phyloP scores from a whole-genome alignment of 2,329 filamentous ascomycete genomes.

The Colletotrichum endophyticum region DNA sequence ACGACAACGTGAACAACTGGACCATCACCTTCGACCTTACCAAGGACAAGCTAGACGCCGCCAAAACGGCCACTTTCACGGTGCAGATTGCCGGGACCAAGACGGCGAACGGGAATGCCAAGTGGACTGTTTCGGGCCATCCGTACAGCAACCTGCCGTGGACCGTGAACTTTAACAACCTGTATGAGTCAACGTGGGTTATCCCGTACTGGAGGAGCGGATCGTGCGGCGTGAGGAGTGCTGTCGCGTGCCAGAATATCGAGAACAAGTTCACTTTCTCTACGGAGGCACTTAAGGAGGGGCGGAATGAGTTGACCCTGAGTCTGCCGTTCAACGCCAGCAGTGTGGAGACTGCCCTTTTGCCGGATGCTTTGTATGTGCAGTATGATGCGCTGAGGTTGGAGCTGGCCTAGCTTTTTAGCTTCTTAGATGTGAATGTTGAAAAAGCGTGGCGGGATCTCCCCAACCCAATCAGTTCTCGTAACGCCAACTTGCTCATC shows the following conservation, averaged over 20 bases:
- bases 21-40: conserved; percentile 58
- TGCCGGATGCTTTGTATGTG: conserved; percentile 62
- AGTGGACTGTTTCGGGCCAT: conserved; percentile 56
- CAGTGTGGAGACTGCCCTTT: conserved; percentile 60
- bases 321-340: conserved; percentile 65
- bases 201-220: conserved; percentile 52
- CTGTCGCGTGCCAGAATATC: conserved; percentile 66
- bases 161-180: conserved; percentile 43
- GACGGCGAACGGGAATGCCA: conserved; percentile 64
- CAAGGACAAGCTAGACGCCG: conserved; percentile 41
- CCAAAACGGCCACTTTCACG: conserved; percentile 63
- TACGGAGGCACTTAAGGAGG: conserved; percentile 49
- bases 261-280: conserved; percentile 65
- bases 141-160: conserved; percentile 56
- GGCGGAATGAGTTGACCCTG: conserved; percentile 60
- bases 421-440: neutral
- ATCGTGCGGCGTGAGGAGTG: conserved; percentile 65
- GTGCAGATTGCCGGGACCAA: conserved; percentile 68
- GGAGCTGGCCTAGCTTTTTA: conserved; percentile 47
- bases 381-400: conserved; percentile 70
- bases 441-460: neutral
- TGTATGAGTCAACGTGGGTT: conserved; percentile 54
- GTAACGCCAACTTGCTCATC: no score
- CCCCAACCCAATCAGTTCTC: no score
- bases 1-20: conserved; percentile 62